Evolutionary conservation across 2,329 filamentous ascomycete genomes (phyloP).

Genomic region (Botrytis deweyae): DNA sequence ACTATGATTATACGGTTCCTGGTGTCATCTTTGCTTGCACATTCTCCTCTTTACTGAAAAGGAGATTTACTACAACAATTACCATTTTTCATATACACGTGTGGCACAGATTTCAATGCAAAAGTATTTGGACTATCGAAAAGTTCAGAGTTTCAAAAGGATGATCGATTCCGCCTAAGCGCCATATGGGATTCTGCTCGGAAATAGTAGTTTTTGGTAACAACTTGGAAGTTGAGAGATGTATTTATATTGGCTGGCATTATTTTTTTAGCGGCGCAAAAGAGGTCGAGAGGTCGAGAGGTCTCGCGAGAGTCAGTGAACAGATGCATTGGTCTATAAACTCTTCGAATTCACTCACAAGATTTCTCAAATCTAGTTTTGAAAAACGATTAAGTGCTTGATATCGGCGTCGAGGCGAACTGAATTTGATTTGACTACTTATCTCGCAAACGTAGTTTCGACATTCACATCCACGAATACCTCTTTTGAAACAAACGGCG

Average conservation of each 20-base stretch:
- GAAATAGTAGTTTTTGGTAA: fast-evolving
- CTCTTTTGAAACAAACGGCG: no score
- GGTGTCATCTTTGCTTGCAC: background rate
- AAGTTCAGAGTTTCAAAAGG: fast-evolving
- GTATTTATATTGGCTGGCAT: background rate
- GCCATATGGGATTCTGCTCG: background rate
- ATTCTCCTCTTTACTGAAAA: background rate
- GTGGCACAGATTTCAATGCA: background rate
- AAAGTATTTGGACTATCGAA: background rate
- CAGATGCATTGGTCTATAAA: background rate
- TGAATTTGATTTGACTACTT: background rate
- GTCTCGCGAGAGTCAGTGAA: background rate
- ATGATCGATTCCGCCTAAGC: background rate
- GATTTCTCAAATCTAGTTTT: fast-evolving
- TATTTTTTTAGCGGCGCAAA: background rate
- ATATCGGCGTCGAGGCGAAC: background rate
- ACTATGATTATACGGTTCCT: background rate
- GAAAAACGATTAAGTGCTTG: background rate
- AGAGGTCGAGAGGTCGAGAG: background rate
- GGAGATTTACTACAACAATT: background rate
- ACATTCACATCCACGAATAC: no score
- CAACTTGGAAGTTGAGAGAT: background rate
- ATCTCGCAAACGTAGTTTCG: background rate
- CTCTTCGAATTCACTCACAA: background rate
- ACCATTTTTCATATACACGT: fast-evolving